Conservation (phyloP, 192 early-diverging fungal species). For the Coemansia sp. region DNA sequence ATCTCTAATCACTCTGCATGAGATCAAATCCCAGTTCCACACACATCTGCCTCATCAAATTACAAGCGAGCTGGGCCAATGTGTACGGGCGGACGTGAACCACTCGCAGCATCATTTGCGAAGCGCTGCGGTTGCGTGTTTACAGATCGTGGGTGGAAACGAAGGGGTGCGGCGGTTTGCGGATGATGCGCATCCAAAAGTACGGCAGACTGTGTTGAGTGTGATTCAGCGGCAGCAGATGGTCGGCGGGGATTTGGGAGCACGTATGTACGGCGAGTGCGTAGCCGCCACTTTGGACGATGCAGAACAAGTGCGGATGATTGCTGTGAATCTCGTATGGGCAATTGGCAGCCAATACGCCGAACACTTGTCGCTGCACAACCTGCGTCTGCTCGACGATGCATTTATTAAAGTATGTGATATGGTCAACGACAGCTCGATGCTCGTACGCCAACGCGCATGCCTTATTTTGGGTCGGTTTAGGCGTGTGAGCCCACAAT, state of each 20-base stretch:
- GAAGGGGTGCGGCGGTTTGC: constrained; percentile 26
- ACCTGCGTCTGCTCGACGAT: constrained; percentile 62
- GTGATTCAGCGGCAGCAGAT: constrained; percentile 38
- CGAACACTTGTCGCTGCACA: constrained; percentile 39
- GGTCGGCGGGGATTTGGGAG: constrained; percentile 21
- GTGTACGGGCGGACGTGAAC: not conserved
- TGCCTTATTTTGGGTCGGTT: constrained; percentile 68
- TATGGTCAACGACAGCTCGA: constrained; percentile 73
- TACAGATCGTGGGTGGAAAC: not conserved
- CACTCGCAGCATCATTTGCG: constrained; percentile 49
- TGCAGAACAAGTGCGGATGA: constrained; percentile 70
- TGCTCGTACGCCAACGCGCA: constrained; percentile 71
- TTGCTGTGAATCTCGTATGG: constrained; percentile 68
- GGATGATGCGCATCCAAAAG: constrained; percentile 43
- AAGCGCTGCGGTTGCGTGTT: constrained; percentile 31
- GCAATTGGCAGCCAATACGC: constrained; percentile 57
- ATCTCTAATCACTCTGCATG: constrained; percentile 23
- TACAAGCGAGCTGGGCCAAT: not conserved
- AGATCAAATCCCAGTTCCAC: constrained; percentile 32
- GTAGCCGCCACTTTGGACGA: constrained; percentile 69
- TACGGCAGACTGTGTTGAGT: constrained; percentile 32
- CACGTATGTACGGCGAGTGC: constrained; percentile 61
- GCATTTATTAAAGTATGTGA: constrained; percentile 82
- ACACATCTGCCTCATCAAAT: not conserved
- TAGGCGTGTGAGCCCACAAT: constrained; percentile 57